Evolutionary conservation across 345 rosid species (phyloP).

Genomic region (Carallia brachiata): DNA sequence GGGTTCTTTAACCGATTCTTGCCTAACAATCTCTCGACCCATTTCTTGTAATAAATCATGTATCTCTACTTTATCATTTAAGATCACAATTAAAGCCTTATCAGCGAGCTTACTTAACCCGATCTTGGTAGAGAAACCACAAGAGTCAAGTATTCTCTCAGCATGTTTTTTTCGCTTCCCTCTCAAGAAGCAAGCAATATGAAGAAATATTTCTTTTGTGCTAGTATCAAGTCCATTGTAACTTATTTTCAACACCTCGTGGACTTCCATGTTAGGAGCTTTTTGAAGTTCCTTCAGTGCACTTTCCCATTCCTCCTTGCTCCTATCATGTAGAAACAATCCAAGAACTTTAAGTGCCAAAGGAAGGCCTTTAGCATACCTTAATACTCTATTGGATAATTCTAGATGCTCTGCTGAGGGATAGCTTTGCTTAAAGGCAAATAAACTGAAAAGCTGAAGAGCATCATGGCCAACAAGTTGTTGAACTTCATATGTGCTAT

Average conservation of each 20-base stretch:
- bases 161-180: neutral
- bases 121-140: too few species aligned
- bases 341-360: conserved; percentile 3
- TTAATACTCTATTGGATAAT: neutral
- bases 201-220: neutral
- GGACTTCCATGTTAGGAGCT: neutral
- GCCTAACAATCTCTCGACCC: neutral
- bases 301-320: neutral
- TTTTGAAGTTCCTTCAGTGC: neutral
- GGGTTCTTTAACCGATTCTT: neutral
- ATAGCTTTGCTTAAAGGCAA: neutral
- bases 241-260: neutral
- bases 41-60: conserved; percentile 11
- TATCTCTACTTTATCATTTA: neutral
- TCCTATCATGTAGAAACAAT: neutral
- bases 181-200: conserved; percentile 2
- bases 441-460: conserved; percentile 1
- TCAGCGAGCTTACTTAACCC: neutral
- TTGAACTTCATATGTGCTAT: neutral
- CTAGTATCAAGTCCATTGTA: neutral
- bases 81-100: neutral
- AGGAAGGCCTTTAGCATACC: neutral
- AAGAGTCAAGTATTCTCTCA: neutral
- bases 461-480: neutral
- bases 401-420: neutral